Base-by-base conservation (phyloP, 495 filamentous ascomycete genomes). In the Hyaloscypha variabilis region DNA sequence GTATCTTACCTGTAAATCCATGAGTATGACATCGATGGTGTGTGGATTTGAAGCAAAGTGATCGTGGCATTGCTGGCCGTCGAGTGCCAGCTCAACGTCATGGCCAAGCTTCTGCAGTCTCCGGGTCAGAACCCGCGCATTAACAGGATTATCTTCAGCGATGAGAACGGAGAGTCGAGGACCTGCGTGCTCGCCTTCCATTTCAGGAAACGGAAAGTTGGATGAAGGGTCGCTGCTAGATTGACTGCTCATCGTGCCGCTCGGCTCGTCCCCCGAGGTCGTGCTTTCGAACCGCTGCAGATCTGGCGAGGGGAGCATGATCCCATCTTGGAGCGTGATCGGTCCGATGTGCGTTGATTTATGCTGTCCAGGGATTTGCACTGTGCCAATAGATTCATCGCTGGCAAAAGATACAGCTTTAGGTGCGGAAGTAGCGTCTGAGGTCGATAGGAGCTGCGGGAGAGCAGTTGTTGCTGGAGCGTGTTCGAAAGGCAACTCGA, bases 71-170 rank as follows among this genome's bases (percentile, higher is more conserved):
- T 93, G 91, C 71, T 96, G 88, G 2, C 94, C 94, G 70, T 98
- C 97, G n/a, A 89, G 77, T 0, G 92, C 92, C 36, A 91, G 76
- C 13, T 81, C 75, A 0, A 96, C 89, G 10, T 80, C 78, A 72
- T 97, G 90, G 0, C 93, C 92, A 2, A 87, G 71, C 73, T 93
- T 95, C 60, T 91, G 87, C 4, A 98, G 78, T 21, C 94, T 81
- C 72, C 96, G 97, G 63, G 87, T 82, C 8, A 97, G 76, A 63
- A 98, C 92, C 69, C 88, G 93, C 73, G 89, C 89, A 67, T 98
- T 98, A 71, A 97, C 85, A 0, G 93, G 93, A 70, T 98, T 93
- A 67, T 97, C 94, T 73, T 98, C 94, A 0, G 94, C 94, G 11
- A 97, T 85, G 19, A 97, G 80, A 2, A 96, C 86, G 19, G 25